Evolutionary conservation across 305 asterid species (phyloP).

Genomic region (Fraxinus dipetala): DNA sequence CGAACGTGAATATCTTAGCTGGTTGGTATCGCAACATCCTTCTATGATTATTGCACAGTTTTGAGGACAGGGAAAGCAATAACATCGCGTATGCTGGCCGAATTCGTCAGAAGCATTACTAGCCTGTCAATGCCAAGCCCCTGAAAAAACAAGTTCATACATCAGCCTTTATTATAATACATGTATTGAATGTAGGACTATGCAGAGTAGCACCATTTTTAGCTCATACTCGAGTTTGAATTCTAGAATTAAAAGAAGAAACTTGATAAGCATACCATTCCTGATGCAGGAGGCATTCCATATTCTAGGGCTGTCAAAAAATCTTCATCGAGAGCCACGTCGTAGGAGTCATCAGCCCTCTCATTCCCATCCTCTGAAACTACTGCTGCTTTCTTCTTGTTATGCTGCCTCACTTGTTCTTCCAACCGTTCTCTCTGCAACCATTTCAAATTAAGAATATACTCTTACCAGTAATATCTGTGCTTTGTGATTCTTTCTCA

Average conservation of each 20-base stretch:
- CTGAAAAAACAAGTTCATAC: slow-evolving; percentile 30
- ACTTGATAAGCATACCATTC: slow-evolving; percentile 60
- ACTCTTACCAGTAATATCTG: neutral
- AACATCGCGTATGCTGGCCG: slow-evolving; percentile 84
- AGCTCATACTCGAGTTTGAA: neutral
- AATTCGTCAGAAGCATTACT: slow-evolving; percentile 88
- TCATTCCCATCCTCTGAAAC: slow-evolving; percentile 40
- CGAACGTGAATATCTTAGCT: neutral
- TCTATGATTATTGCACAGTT: slow-evolving; percentile 39
- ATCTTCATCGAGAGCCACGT: slow-evolving; percentile 88
- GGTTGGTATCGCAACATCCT: neutral
- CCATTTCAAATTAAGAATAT: slow-evolving; percentile 14
- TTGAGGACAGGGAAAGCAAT: slow-evolving; percentile 86
- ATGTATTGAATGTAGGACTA: neutral
- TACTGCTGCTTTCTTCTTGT: slow-evolving; percentile 52
- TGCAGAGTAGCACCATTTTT: neutral
- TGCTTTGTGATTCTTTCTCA: neutral
- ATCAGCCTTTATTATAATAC: neutral
- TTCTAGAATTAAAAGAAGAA: slow-evolving; percentile 5
- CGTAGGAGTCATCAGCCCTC: slow-evolving; percentile 54
- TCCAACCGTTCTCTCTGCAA: slow-evolving; percentile 79
- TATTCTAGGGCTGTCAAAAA: slow-evolving; percentile 90
- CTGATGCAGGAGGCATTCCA: slow-evolving; percentile 99
- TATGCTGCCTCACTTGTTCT: slow-evolving; percentile 94
- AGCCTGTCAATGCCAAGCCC: slow-evolving; percentile 93